These are phyloP conservation scores for Schizophyllum amplum DNA, from an alignment of 1,284 basidiomycete species.

Conservation along the genomic window DNA sequence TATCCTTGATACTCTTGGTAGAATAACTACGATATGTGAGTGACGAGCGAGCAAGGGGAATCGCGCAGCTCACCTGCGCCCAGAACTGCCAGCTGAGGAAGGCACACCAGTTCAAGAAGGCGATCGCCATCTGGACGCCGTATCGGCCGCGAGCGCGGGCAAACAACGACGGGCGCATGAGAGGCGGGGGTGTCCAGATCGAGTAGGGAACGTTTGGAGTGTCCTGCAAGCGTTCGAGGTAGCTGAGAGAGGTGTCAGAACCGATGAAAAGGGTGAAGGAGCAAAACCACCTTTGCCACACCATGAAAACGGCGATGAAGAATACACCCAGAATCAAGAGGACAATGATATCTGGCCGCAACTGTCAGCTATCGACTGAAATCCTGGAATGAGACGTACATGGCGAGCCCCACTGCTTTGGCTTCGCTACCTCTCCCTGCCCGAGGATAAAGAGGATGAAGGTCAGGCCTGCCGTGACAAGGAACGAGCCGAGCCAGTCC, in stretches of 20 bases:
- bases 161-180: slow-evolving; percentile 10
- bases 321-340: slow-evolving; percentile 58
- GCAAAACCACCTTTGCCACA: slow-evolving; percentile 45
- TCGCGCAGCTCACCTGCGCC: slow-evolving; percentile 3
- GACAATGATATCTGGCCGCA: slow-evolving; percentile 37
- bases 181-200: slow-evolving; percentile 3
- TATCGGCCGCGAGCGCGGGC: slow-evolving; percentile 6
- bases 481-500: slow-evolving; percentile 76
- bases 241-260: slow-evolving; percentile 13
- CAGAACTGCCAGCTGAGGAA: slow-evolving; percentile 10
- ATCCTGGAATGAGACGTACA: slow-evolving; percentile 39
- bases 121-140: slow-evolving; percentile 5
- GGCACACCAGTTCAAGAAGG: slow-evolving; percentile 8
- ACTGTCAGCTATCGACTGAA: background rate
- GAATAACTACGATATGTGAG: slow-evolving; percentile 32
- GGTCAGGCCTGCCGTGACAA: slow-evolving; percentile 70
- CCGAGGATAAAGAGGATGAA: slow-evolving; percentile 76
- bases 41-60: background rate
- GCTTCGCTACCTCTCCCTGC: slow-evolving; percentile 56
- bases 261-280: too few relatives aligned
- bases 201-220: background rate
- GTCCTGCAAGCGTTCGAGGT: slow-evolving; percentile 34
- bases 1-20: slow-evolving; percentile 57
- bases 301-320: slow-evolving; percentile 50
- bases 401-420: slow-evolving; percentile 64